Evolutionary conservation across 495 filamentous ascomycete genomes (phyloP), one percentile per base, ranked within the genome.

Genomic region (Penicillium daleae): DNA sequence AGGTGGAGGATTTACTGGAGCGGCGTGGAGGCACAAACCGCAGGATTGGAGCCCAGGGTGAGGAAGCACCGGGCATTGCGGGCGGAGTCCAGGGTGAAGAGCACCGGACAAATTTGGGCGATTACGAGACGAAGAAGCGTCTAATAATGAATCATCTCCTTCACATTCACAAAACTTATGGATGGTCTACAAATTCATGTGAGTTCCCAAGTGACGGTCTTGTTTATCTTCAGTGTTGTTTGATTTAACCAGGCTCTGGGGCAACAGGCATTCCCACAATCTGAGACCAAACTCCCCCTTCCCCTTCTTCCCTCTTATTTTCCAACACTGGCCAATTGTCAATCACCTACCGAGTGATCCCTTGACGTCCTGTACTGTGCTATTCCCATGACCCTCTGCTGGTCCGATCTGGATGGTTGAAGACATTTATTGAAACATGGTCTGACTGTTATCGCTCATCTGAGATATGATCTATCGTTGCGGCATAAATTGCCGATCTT

Each of bases 21-120:
- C 49, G 49, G 49, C 32, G 49, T 52, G 49, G 49, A 52, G 49
- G 49, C 49, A 52, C 49, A 52, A 52, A 27, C 49, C 49, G 49
- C 27, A 15, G 24, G 49, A 12, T 3, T 15, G 49, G 49, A 32
- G 49, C 12, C 27, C 15, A 52, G 49, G 49, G 49, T 32, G 49
- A 52, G 32, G 49, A 46, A 52, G 49, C 49, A 52, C 5, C 40
- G 19, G 40, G 29, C 3, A 31, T 31, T 31, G 29, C 7, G 40
- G 40, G 19, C 5, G 49, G 49, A 32, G 49, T 32, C 27, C 15
- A 52, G 49, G 49, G 49, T 32, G 49, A 52, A 52, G 49, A 52
- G 49, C 49, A 52, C 5, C 26, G 29, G 26, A 31, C 49, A 32
- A 32, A 52, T 1, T 8, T 52, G 26, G 49, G 26, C 27, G 24